Conservation (phyloP, 352 stramenopile species). For the Phytophthora pisi region DNA sequence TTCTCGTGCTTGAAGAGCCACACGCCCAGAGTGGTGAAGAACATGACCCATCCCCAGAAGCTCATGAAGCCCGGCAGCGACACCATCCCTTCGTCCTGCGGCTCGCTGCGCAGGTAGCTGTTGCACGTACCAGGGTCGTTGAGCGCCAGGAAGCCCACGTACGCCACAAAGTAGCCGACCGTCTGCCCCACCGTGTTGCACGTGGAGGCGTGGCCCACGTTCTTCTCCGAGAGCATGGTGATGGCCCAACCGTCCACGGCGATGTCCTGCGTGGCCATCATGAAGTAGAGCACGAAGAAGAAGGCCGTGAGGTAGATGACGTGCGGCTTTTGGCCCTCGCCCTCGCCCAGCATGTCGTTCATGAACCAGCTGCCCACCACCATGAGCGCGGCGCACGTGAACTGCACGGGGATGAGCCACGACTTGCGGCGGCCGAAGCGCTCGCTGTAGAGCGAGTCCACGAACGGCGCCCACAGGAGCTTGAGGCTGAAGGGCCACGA, state of each 20-base stretch:
- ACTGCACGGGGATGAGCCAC: conserved; percentile 98
- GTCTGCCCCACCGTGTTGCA: conserved; percentile 98
- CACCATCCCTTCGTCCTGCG: conserved; percentile 80
- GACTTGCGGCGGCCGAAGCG: conserved; percentile 94
- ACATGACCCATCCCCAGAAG: conserved; percentile 95
- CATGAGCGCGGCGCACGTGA: conserved; percentile 96
- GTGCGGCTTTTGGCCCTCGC: conserved; percentile 81
- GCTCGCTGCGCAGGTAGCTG: conserved; percentile 77
- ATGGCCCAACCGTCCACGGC: conserved; percentile 99
- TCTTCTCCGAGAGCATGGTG: conserved; percentile 98
- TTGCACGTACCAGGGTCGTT: conserved; percentile 95
- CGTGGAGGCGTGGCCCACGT: conserved; percentile 95
- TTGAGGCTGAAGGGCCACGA: conserved; percentile 99
- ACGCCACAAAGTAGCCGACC: conserved; percentile 97
- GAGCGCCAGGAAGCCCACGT: conserved; percentile 98
- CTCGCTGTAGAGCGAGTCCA: conserved; percentile 94
- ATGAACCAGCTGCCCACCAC: conserved; percentile 89
- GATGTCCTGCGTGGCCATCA: conserved; percentile 99
- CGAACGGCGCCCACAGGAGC: conserved; percentile 98
- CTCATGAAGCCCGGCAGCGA: conserved; percentile 91
- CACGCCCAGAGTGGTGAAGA: conserved; percentile 92
- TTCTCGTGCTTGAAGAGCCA: conserved; percentile 93
- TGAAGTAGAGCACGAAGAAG: conserved; percentile 98
- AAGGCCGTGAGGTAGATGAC: conserved; percentile 94
- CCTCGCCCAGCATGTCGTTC: conserved; percentile 84